Evolutionary conservation across 2,329 filamentous ascomycete species (phyloP).

Genomic region (Dactylellina sp.): DNA sequence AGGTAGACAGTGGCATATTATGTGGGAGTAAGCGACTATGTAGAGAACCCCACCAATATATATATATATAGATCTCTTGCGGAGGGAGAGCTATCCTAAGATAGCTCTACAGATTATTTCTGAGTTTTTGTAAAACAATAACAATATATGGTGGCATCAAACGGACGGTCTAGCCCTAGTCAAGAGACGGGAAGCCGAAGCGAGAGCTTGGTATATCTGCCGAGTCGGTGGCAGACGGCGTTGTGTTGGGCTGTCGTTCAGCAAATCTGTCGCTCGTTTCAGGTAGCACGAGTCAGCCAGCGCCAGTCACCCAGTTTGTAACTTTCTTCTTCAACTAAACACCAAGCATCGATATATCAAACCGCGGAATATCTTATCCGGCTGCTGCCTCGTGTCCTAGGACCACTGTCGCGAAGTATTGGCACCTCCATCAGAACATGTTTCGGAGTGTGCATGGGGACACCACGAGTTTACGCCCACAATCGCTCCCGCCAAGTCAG

Average conservation of each 20-base stretch:
- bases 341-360: not conserved
- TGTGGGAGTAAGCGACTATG: too few relatives aligned
- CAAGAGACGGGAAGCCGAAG: not conserved
- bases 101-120: too few relatives aligned
- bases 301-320: not conserved
- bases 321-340: conserved; percentile 1
- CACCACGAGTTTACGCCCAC: conserved; percentile 18
- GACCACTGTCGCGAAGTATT: conserved; percentile 12
- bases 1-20: too few relatives aligned
- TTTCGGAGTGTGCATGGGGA: conserved; percentile 46
- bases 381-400: conserved; percentile 23
- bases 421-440: conserved; percentile 29
- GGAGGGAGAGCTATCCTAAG: too few relatives aligned
- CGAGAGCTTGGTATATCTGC: not conserved
- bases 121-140: too few relatives aligned
- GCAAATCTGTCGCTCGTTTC: conserved; percentile 11
- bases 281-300: conserved; percentile 35
- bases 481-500: conserved; percentile 28
- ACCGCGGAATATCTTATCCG: conserved; percentile 2
- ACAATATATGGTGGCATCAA: too few relatives aligned
- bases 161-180: too few relatives aligned
- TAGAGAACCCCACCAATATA: too few relatives aligned
- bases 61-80: too few relatives aligned
- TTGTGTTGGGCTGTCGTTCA: conserved; percentile 44
- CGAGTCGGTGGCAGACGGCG: not conserved